Evolutionary conservation across 2,329 filamentous ascomycete species (phyloP), one percentile per base, ranked within the genome.

Genomic region (Colletotrichum tropicicola): DNA sequence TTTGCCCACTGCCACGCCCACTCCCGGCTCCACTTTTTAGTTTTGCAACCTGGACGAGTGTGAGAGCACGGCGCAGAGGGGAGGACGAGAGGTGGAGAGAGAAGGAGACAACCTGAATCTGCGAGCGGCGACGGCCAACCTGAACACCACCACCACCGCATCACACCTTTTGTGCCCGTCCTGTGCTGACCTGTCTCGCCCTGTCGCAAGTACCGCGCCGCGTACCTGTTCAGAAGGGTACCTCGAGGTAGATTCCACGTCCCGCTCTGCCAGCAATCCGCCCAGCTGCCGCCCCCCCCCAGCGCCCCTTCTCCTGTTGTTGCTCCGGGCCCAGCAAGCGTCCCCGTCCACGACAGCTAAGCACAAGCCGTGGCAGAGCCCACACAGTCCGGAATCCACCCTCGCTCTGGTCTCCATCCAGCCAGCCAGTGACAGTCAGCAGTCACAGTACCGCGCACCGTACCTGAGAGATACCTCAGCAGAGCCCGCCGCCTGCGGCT

Each of bases 381-480:
- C 52, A 55, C 52, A 55, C 39, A 55, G 52, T 45, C 52, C 52
- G 27, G 39, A 55, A 55, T 32, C 52, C 52, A 55, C 52, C 25
- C 25, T 23, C 28, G 39, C 52, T 45, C 25, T 23, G 17, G 39
- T 15, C 39, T 32, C 52, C 39, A 45, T 45, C 52, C 39, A 8
- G n/a, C n/a, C 32, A 43, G 52, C 52, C 52, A 55, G 52, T 45
- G 52, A 55, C 52, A 44, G 39, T 21, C 39, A 44, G 27, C 52
- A 44, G 27, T 55, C 52, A 44, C 13, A 45, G 32, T 37, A 54
- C n/a, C 27, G 51, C 21, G 19, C n/a, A 7, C 25, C 13, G 19
- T 19, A 19, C 13, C 27, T 28, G 23, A 43, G n/a, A 21, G 48
- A 30, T 25, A 13, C 48, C 48, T 51, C 35, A 30, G n/a, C n/a